Percentiles rank a stretch among this genome's conserved stretches.
Evolutionary conservation across 495 filamentous ascomycete species (phyloP).

Genomic region (Podospora australis): DNA sequence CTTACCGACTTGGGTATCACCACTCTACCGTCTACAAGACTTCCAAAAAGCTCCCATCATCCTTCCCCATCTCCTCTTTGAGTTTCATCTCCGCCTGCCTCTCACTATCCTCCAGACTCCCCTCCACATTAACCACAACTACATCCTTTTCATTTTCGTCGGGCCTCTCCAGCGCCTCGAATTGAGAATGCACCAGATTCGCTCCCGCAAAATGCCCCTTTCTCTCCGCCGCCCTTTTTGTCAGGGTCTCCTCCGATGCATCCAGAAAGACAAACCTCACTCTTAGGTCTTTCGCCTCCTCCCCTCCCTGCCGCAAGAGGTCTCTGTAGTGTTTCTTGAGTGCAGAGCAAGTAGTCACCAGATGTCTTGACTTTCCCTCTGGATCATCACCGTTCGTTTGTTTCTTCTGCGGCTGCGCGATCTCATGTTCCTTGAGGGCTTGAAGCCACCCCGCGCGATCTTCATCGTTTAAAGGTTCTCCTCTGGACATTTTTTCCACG

Average conservation of each 20-base stretch:
- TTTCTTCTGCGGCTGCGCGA: constrained; percentile 1
- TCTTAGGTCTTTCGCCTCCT: constrained; percentile 5
- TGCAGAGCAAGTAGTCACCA: constrained; percentile 22
- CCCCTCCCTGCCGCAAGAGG: constrained; percentile 11
- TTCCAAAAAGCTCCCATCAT: constrained; percentile 13
- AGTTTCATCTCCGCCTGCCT: constrained; percentile 10
- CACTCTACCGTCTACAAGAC: not conserved
- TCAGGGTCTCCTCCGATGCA: constrained; percentile 11
- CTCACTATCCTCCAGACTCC: constrained; percentile 6
- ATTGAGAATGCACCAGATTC: constrained; percentile 16
- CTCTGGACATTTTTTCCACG: constrained; percentile 21
- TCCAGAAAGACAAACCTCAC: constrained; percentile 19
- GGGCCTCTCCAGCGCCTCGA: constrained; percentile 17
- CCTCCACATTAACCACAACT: constrained; percentile 8
- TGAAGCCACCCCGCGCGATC: constrained; percentile 26
- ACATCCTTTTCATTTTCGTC: constrained; percentile 16
- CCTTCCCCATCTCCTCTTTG: constrained; percentile 11
- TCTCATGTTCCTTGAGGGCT: constrained; percentile 16
- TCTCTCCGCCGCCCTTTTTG: constrained; percentile 7
- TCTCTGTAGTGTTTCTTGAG: constrained; percentile 22
- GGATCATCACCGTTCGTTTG: too few relatives aligned
- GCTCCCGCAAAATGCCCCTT: constrained; percentile 17
- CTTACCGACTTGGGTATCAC: too few relatives aligned
- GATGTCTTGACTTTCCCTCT: constrained; percentile 1
- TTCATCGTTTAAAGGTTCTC: constrained; percentile 16